Evolutionary conservation across 2,329 filamentous ascomycete genomes (phyloP).

Genomic region (Lasiodiplodia sp.): DNA sequence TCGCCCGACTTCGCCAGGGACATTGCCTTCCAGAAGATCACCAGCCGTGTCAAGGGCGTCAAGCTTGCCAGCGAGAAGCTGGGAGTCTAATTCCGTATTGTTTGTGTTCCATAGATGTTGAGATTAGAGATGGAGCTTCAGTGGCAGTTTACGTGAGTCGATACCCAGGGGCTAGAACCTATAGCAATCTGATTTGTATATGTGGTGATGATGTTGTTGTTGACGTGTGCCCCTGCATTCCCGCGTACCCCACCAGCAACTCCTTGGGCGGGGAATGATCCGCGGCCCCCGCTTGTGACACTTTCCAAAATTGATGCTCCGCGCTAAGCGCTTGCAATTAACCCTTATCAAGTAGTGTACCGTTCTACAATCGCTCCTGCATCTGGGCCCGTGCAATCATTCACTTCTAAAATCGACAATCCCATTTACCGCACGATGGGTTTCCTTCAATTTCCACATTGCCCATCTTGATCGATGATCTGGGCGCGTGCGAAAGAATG

Average conservation of each 20-base stretch:
- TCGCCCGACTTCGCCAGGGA: constrained; percentile 41
- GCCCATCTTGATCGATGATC: no score
- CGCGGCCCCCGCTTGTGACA: no score
- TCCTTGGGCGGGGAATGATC: no score
- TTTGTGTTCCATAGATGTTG: background rate
- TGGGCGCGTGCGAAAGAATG: background rate
- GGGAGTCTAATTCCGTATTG: constrained; percentile 32
- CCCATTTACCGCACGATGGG: no score
- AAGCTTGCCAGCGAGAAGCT: constrained; percentile 40
- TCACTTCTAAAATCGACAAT: no score
- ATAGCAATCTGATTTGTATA: background rate
- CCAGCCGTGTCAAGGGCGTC: constrained; percentile 39
- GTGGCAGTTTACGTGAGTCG: background rate
- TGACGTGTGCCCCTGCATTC: background rate
- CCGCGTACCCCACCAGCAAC: no score
- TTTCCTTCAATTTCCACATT: background rate
- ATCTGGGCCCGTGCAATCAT: no score
- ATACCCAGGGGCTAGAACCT: background rate
- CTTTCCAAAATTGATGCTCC: no score
- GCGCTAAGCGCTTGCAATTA: no score
- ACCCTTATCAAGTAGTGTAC: no score
- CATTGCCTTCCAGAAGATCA: constrained; percentile 43
- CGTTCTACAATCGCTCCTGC: no score
- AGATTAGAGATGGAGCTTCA: constrained; percentile 16
- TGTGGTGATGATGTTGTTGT: background rate